Conservation (phyloP, 75 land plant genomes). For the Gnetum montanum region DNA sequence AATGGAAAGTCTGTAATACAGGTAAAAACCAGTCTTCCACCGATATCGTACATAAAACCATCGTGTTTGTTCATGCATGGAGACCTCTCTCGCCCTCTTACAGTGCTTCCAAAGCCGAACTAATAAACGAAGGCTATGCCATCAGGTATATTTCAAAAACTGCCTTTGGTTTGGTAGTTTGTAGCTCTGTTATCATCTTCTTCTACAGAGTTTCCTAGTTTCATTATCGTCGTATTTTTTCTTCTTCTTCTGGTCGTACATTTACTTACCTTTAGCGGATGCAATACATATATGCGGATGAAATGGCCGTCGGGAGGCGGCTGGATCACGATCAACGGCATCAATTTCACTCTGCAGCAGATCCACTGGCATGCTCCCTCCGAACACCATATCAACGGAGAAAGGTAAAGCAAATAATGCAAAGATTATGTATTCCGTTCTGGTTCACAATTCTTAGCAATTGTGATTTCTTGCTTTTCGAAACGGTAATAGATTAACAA, state of each 20-base stretch:
- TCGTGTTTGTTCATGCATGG: background rate
- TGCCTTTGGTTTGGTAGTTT: no score
- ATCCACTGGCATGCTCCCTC: constrained; percentile 64
- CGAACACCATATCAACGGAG: constrained; percentile 48
- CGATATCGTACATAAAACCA: constrained; percentile 1
- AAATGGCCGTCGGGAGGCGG: constrained; percentile 19
- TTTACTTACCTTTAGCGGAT: background rate
- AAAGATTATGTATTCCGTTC: no score
- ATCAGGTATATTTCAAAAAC: constrained; percentile 9
- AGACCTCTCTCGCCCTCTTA: constrained; percentile 3
- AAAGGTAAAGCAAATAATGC: constrained; percentile 13
- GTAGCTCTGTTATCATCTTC: no score
- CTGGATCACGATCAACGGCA: constrained; percentile 17
- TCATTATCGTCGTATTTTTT: no score
- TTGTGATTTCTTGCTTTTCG: no score
- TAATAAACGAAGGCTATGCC: constrained; percentile 12
- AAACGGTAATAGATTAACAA: no score
- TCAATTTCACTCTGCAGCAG: constrained; percentile 24
- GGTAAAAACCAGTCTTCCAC: constrained; percentile 35
- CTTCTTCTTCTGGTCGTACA: background rate
- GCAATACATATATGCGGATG: constrained; percentile 20
- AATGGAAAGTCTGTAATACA: constrained; percentile 22
- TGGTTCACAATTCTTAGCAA: no score
- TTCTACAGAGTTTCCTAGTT: no score
- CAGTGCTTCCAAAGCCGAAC: constrained; percentile 4